These are phyloP conservation scores for Durio zibethinus DNA, from an alignment of 345 rosid species.

Conservation along the genomic window DNA sequence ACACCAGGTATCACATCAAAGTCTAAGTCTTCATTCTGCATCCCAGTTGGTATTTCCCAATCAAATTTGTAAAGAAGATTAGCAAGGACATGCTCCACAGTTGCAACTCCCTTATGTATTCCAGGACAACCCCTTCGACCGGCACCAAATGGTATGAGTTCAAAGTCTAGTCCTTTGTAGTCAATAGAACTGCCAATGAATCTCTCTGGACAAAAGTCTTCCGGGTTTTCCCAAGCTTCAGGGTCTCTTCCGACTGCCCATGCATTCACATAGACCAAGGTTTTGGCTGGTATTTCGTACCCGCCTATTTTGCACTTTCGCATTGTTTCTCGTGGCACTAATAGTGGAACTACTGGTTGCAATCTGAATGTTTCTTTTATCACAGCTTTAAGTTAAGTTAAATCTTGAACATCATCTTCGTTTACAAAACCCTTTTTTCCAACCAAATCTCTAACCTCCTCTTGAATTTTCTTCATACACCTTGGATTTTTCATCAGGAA, in stretches of 20 bases:
- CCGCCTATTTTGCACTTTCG: not conserved
- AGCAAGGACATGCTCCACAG: no score
- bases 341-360: not conserved
- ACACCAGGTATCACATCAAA: no score
- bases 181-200: not conserved
- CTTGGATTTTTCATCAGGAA: not conserved
- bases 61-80: no score
- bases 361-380: not conserved
- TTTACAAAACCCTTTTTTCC: not conserved
- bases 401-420: not conserved
- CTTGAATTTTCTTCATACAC: not conserved
- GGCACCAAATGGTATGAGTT: no score
- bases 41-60: no score
- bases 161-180: no score
- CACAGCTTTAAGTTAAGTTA: not conserved
- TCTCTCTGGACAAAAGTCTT: not conserved
- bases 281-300: not conserved
- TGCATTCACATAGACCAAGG: not conserved
- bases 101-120: no score
- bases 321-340: not conserved
- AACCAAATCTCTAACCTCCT: not conserved
- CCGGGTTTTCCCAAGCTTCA: not conserved
- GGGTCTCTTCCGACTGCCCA: not conserved
- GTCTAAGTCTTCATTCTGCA: no score
- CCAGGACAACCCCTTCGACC: no score